phyloP scores from a whole-genome alignment of 1,139 yeast species.

The Candida tetrigidarum region DNA sequence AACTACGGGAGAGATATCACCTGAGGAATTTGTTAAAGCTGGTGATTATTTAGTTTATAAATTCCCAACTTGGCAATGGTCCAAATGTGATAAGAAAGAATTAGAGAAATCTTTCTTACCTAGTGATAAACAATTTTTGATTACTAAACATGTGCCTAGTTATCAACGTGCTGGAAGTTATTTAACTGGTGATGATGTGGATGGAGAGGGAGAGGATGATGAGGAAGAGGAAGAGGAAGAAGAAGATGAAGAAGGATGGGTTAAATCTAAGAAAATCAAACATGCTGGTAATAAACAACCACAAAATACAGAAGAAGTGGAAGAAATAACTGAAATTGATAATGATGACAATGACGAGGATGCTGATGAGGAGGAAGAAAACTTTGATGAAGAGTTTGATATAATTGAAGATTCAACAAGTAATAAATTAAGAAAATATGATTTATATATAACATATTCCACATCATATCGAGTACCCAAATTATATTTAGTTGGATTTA shows the following conservation, averaged over 20 bases:
- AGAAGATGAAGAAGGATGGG: slow-evolving; percentile 66
- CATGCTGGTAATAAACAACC: slow-evolving; percentile 1
- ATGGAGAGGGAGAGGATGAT: slow-evolving; percentile 40
- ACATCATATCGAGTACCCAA: slow-evolving; percentile 97
- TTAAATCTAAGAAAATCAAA: slow-evolving; percentile 26
- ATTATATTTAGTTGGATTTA: slow-evolving; percentile 88
- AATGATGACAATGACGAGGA: slow-evolving; percentile 40
- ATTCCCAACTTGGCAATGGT: slow-evolving; percentile 99
- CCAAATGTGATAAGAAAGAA: slow-evolving; percentile 60
- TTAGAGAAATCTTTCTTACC: slow-evolving; percentile 77
- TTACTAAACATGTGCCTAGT: slow-evolving; percentile 90
- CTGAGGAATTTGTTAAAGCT: slow-evolving; percentile 89
- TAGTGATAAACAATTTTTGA: slow-evolving; percentile 79
- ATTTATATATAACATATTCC: slow-evolving; percentile 87
- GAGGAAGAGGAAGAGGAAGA: slow-evolving; percentile 37
- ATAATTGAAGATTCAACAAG: slow-evolving; percentile 28
- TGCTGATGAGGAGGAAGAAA: slow-evolving; percentile 29
- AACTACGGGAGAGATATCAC: slow-evolving; percentile 88
- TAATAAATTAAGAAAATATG: slow-evolving; percentile 67
- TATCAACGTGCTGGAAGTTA: slow-evolving; percentile 71
- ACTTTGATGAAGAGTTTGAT: slow-evolving; percentile 34
- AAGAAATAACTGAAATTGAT: slow-evolving; percentile 21
- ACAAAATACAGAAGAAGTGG: not conserved
- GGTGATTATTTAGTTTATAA: slow-evolving; percentile 91
- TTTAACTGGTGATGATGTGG: slow-evolving; percentile 43